Evolutionary conservation across 208 protist genomes (phyloP).

Genomic region (Kentomonas sorsogonicus): DNA sequence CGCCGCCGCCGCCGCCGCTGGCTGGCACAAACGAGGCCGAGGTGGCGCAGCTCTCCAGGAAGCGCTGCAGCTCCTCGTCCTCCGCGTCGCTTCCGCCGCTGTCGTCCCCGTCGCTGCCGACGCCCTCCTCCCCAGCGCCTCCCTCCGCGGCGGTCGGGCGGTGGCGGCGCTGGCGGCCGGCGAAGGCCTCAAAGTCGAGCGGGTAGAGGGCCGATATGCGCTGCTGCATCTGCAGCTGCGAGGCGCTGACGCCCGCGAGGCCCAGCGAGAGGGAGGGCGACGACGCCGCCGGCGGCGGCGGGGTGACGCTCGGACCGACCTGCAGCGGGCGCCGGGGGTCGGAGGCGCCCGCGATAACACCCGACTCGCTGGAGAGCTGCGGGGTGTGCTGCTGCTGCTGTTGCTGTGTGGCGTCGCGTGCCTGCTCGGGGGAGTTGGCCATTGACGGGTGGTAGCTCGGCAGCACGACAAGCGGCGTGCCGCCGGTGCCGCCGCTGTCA

Average conservation of each 20-base stretch:
- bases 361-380: too few relatives aligned
- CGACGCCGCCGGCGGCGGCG: not conserved
- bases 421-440: not conserved
- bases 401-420: not conserved
- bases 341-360: too few relatives aligned
- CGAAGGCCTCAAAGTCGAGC: conserved; percentile 60
- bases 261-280: not conserved
- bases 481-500: too few relatives aligned
- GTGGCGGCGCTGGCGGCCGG: too few relatives aligned
- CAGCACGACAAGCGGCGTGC: too few relatives aligned
- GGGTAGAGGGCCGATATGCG: conserved; percentile 40
- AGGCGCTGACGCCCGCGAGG: not conserved
- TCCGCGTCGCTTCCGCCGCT: conserved; percentile 20
- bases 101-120: not conserved
- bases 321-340: not conserved
- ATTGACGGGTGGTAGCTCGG: too few relatives aligned
- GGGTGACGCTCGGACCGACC: too few relatives aligned
- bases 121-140: too few relatives aligned
- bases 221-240: too few relatives aligned
- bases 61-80: conserved; percentile 52
- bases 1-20: not conserved
- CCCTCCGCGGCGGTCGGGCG: too few relatives aligned
- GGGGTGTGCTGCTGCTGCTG: conserved; percentile 2
- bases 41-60: conserved; percentile 53
- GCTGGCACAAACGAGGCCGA: conserved; percentile 17